Conservation (phyloP, 83 land plant genomes). For the Thuja plicata region DNA sequence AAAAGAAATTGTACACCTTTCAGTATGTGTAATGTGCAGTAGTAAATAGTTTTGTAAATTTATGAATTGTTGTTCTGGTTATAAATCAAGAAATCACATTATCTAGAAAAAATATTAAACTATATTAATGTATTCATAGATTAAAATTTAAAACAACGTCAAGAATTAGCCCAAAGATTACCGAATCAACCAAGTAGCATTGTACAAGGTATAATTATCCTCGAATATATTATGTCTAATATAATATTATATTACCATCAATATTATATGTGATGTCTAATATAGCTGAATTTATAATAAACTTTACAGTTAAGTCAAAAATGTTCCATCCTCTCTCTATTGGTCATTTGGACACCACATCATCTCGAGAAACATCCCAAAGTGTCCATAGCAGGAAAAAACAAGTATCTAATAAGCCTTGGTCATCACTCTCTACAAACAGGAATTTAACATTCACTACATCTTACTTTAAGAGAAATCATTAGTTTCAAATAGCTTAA, state of each 20-base stretch:
- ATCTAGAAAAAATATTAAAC: neutral
- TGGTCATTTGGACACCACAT: neutral
- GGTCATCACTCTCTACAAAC: neutral
- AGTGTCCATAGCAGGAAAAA: neutral
- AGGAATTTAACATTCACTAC: neutral
- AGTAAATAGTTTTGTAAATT: neutral
- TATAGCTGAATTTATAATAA: neutral
- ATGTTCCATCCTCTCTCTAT: neutral
- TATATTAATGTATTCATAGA: no score
- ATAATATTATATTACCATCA: neutral
- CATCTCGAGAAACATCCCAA: neutral
- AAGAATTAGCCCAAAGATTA: neutral
- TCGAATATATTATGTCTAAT: no score
- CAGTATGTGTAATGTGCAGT: neutral
- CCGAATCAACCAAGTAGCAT: neutral
- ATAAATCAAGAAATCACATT: no score
- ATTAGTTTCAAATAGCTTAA: neutral
- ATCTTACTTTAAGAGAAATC: neutral
- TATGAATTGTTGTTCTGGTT: neutral
- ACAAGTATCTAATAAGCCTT: no score
- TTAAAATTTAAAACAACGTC: neutral
- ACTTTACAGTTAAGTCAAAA: no score
- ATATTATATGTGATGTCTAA: neutral
- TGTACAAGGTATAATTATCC: neutral
- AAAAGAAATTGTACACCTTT: no score